Evolutionary conservation across 495 filamentous ascomycete species (phyloP), one percentile per base, ranked within the genome.

Genomic region (Articulospora tetracladia): DNA sequence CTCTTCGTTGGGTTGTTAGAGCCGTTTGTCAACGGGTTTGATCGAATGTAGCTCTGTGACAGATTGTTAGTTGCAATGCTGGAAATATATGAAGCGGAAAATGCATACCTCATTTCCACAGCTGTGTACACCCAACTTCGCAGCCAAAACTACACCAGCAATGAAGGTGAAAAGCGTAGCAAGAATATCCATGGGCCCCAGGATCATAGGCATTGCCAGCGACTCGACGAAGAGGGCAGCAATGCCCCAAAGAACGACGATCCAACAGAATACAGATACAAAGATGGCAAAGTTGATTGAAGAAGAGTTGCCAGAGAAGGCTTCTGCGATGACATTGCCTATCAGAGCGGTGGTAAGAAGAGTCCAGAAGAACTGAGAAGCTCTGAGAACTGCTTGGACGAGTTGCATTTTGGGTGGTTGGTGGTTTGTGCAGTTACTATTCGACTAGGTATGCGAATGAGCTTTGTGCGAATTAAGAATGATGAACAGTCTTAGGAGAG

Each of bases 211-310:
- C 41, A 80, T 51, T 22, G 77, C 73, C 63, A 82, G 76, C 63
- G 70, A 68, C 0, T 76, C 68, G 53, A 77, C 77, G 57, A 79
- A 72, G 1, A 81, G 74, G 2, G 80, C 83, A 10, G 78, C 79
- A n/a, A 61, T 8, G 25, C 88, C 74, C 68, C 84, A 87, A 67
- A 90, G 63, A 15, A 90, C 76, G 15, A 83, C 76, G 48, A 88
- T 66, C 80, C 87, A 83, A 11, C 77, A 81, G 70, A 88, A 88
- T n/a, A 83, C 84, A 23, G 80, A 64, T 24, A 78, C 75, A 69
- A 86, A 89, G 72, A 89, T 86, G 67, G 75, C 68, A 73, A 85
- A 91, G 77, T 90, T 89, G 70, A 84, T 73, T 57, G 76, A 70
- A 15, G 74, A 70, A 0, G 83, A 81, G 74, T 87, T 86, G 41